phyloP scores from a whole-genome alignment of 139 green algal genomes.

The Microglena sp. region DNA sequence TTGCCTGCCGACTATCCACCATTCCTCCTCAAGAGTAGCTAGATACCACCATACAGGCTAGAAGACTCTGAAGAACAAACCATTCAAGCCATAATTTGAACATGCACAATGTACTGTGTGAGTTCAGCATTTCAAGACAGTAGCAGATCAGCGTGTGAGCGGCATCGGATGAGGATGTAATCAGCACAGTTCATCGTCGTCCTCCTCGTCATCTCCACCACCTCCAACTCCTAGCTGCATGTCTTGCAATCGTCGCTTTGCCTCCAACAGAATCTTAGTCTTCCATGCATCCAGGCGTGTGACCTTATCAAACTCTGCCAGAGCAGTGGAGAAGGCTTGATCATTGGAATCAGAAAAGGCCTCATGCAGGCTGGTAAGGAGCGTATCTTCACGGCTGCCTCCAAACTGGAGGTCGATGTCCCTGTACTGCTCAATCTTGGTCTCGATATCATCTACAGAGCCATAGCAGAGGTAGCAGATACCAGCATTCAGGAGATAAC shows the following conservation, averaged over 20 bases:
- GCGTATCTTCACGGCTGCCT: slow-evolving; percentile 49
- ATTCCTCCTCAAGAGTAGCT: no score
- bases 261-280: slow-evolving; percentile 34
- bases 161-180: no score
- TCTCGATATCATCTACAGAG: slow-evolving; percentile 27
- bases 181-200: slow-evolving; percentile 4
- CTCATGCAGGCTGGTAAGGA: slow-evolving; percentile 47
- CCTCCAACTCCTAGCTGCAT: slow-evolving; percentile 17
- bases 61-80: no score
- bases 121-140: no score
- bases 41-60: no score
- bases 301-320: slow-evolving; percentile 85
- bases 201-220: slow-evolving; percentile 3
- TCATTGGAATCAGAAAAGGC: slow-evolving; percentile 8
- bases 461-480: slow-evolving; percentile 72
- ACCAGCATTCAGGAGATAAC: slow-evolving; percentile 86
- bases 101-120: no score
- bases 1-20: no score
- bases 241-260: slow-evolving; percentile 18
- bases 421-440: slow-evolving; percentile 64
- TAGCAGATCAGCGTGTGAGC: no score
- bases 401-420: slow-evolving; percentile 70
- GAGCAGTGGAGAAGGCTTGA: slow-evolving; percentile 57
- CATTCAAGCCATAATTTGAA: no score
- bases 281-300: slow-evolving; percentile 85